phyloP scores from a whole-genome alignment of 176 grass and related monocot species.

The Chloris gayana region DNA sequence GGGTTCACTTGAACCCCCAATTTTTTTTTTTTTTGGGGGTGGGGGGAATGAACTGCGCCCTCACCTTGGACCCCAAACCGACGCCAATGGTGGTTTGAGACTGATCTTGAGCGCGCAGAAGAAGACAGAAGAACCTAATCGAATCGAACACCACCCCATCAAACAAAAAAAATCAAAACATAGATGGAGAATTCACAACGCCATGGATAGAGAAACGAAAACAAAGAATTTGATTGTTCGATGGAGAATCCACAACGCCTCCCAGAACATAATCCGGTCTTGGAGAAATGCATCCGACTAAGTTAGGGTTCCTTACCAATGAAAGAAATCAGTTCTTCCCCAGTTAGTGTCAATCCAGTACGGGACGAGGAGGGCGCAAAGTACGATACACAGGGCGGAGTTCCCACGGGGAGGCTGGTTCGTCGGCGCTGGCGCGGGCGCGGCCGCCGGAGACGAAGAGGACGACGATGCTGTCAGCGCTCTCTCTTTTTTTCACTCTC shows the following conservation, averaged over 20 bases:
- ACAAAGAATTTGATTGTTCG: not conserved
- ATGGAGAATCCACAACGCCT: not conserved
- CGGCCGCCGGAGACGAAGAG: not conserved
- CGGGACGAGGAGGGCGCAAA: not conserved
- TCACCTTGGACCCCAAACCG: not conserved
- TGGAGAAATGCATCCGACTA: not conserved
- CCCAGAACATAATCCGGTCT: not conserved
- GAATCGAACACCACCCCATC: not conserved
- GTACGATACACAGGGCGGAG: not conserved
- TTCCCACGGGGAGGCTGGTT: not conserved
- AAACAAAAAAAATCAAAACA: not conserved
- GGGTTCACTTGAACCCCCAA: not conserved
- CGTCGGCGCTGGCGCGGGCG: not conserved
- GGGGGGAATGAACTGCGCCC: not conserved
- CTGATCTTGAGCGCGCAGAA: not conserved
- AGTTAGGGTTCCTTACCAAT: slow-evolving; percentile 18
- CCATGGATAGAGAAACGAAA: not conserved
- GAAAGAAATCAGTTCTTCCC: not conserved
- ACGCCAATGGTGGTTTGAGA: not conserved
- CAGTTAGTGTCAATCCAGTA: not conserved
- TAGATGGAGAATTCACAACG: not conserved
- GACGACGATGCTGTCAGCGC: not conserved
- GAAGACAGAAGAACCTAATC: not conserved
- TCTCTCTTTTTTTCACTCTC: no score
- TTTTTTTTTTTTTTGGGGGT: no score